These are phyloP conservation scores for Zychaea mexicana DNA, from an alignment of 371 early-diverging fungal species.

Conservation along the genomic window DNA sequence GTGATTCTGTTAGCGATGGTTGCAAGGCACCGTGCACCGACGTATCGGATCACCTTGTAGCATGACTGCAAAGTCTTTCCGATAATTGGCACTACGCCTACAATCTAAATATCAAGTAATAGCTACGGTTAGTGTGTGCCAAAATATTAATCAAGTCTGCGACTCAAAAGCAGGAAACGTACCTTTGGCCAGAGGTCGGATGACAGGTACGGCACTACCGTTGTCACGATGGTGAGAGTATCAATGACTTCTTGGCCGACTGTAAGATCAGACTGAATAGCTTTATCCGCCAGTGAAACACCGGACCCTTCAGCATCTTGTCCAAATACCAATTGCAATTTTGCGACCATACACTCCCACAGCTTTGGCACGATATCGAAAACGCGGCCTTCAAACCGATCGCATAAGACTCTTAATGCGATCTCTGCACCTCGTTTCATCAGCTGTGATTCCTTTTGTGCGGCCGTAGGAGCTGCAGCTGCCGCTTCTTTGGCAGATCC, in stretches of 20 bases:
- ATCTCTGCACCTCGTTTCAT: conserved; percentile 85
- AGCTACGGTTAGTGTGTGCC: too few species aligned
- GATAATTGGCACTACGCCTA: conserved; percentile 64
- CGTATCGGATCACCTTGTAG: conserved; percentile 78
- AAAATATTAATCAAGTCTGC: not conserved
- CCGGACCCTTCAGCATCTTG: conserved; percentile 2
- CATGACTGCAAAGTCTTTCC: conserved; percentile 68
- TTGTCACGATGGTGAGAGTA: conserved; percentile 72
- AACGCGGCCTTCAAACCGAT: conserved; percentile 69
- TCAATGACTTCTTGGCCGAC: conserved; percentile 80
- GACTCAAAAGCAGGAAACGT: not conserved
- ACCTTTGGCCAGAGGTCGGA: conserved; percentile 34
- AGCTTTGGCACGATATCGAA: conserved; percentile 78
- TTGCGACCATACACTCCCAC: conserved; percentile 72
- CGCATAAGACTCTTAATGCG: conserved; percentile 72
- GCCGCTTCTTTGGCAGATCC: conserved; percentile 33
- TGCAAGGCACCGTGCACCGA: conserved; percentile 82
- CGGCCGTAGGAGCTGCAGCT: conserved; percentile 43
- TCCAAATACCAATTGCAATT: conserved; percentile 44
- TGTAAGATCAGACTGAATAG: conserved; percentile 23
- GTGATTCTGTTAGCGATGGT: conserved; percentile 71
- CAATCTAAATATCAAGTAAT: conserved; percentile 42
- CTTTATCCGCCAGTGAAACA: conserved; percentile 31
- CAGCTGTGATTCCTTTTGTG: conserved; percentile 55
- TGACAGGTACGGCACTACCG: conserved; percentile 72